Evolutionary conservation across 202 grass and related monocot species (phyloP).

Genomic region (Carex arenaria): DNA sequence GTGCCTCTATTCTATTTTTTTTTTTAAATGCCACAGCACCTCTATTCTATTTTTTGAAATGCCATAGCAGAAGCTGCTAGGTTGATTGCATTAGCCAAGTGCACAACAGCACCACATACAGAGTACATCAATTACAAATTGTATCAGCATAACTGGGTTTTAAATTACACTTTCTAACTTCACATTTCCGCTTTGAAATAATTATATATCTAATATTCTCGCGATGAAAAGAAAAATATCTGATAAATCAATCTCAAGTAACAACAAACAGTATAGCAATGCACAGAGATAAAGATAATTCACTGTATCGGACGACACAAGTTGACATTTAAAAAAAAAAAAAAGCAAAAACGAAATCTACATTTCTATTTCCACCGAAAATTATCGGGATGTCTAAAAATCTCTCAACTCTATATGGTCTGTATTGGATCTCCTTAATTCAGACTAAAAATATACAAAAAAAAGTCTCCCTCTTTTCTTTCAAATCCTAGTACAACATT

Average conservation of each 20-base stretch:
- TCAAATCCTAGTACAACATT: conserved; percentile 34
- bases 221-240: neutral
- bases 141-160: too few relatives aligned
- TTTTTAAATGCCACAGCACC: too few relatives aligned
- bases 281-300: neutral
- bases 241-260: neutral
- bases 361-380: conserved; percentile 66
- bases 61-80: too few relatives aligned
- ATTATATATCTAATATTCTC: neutral
- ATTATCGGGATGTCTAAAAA: conserved; percentile 40
- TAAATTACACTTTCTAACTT: too few relatives aligned
- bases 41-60: too few relatives aligned
- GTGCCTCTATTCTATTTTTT: too few relatives aligned
- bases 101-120: too few relatives aligned
- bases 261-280: neutral
- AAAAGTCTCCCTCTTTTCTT: conserved; percentile 37
- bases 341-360: conserved; percentile 42
- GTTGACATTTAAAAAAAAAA: conserved; percentile 25
- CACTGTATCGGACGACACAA: neutral
- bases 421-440: conserved; percentile 56
- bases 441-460: conserved; percentile 73
- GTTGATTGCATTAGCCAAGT: too few relatives aligned
- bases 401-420: conserved; percentile 31
- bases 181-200: neutral
- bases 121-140: too few relatives aligned